Conservation (phyloP, 768 basidiomycete genomes). For the Hortiboletus flavorubellus region DNA sequence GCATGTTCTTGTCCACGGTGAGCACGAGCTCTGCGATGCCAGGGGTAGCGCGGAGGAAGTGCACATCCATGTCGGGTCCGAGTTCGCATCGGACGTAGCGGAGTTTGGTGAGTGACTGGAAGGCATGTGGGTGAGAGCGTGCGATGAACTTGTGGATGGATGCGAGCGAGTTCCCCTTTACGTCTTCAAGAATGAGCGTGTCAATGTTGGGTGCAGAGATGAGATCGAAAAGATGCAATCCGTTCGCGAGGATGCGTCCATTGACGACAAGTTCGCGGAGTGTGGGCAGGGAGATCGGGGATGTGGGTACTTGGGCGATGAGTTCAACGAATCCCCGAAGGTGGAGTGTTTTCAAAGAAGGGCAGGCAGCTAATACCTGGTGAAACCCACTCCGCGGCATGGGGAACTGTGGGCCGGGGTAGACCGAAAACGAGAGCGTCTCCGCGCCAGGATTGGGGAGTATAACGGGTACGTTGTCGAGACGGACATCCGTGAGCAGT, state of each 20-base stretch:
- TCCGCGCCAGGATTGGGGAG: slow-evolving; percentile 20
- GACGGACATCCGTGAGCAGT: slow-evolving; percentile 29
- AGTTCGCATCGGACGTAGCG: slow-evolving; percentile 31
- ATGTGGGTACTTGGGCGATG: slow-evolving; percentile 14
- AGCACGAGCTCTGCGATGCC: slow-evolving; percentile 30
- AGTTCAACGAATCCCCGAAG: slow-evolving; percentile 33
- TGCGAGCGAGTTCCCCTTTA: slow-evolving; percentile 24
- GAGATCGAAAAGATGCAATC: slow-evolving; percentile 31
- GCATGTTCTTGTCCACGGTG: slow-evolving; percentile 30
- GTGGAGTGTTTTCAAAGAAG: slow-evolving; percentile 23
- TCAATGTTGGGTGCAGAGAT: slow-evolving; percentile 33
- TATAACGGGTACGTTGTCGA: slow-evolving; percentile 31
- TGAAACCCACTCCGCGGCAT: slow-evolving; percentile 25
- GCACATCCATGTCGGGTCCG: slow-evolving; percentile 30
- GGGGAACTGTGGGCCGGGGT: slow-evolving; percentile 32
- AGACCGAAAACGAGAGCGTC: slow-evolving; percentile 32
- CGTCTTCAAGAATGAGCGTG: slow-evolving; percentile 30
- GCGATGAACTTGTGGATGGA: slow-evolving; percentile 30
- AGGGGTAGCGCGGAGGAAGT: slow-evolving; percentile 32
- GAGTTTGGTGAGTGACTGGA: slow-evolving; percentile 28
- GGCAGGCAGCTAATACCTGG: slow-evolving; percentile 18
- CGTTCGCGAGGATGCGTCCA: slow-evolving; percentile 27
- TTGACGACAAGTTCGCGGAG: slow-evolving; percentile 32
- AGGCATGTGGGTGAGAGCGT: slow-evolving; percentile 24
- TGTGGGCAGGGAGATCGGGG: slow-evolving; percentile 21